These are phyloP conservation scores for Aspergillus ochraceoroseus DNA, from an alignment of 2,329 filamentous ascomycete genomes.

Conservation along the genomic window DNA sequence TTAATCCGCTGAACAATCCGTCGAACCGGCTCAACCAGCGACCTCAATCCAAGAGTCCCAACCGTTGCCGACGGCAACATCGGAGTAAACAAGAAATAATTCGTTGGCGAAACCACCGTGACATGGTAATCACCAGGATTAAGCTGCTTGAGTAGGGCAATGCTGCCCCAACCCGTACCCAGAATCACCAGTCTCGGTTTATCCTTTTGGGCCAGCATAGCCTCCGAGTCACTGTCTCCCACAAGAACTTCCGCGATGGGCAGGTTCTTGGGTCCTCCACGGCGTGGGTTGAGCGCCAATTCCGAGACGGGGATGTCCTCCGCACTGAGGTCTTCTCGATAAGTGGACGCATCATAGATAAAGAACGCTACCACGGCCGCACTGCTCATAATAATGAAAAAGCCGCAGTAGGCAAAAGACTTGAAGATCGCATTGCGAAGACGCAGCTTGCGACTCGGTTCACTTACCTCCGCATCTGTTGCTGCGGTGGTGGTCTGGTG, in stretches of 20 bases:
- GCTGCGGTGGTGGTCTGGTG: slow-evolving; percentile 30
- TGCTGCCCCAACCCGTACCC: slow-evolving; percentile 91
- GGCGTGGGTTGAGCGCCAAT: slow-evolving; percentile 71
- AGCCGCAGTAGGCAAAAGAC: slow-evolving; percentile 66
- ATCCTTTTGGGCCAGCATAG: slow-evolving; percentile 66
- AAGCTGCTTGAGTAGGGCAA: slow-evolving; percentile 83
- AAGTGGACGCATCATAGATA: slow-evolving; percentile 87
- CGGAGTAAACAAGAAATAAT: slow-evolving; percentile 96
- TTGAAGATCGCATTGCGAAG: slow-evolving; percentile 58
- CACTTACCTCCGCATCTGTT: slow-evolving; percentile 15
- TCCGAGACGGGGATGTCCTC: slow-evolving; percentile 79
- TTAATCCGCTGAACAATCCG: slow-evolving; percentile 71
- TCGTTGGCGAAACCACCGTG: slow-evolving; percentile 87
- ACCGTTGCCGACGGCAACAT: slow-evolving; percentile 98
- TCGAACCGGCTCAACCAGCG: slow-evolving; percentile 86
- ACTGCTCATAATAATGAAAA: slow-evolving; percentile 67
- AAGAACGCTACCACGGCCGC: slow-evolving; percentile 77
- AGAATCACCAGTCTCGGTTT: slow-evolving; percentile 92
- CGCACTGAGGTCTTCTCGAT: slow-evolving; percentile 63
- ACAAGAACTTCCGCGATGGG: slow-evolving; percentile 84
- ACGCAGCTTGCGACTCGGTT: slow-evolving; percentile 25
- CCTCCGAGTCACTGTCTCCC: slow-evolving; percentile 76
- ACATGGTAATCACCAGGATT: slow-evolving; percentile 92
- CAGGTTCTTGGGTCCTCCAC: slow-evolving; percentile 89
- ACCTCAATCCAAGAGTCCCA: slow-evolving; percentile 84